Evolutionary conservation across 805 yeast genomes (phyloP).

Genomic region (Cyberlindnera meyerae): DNA sequence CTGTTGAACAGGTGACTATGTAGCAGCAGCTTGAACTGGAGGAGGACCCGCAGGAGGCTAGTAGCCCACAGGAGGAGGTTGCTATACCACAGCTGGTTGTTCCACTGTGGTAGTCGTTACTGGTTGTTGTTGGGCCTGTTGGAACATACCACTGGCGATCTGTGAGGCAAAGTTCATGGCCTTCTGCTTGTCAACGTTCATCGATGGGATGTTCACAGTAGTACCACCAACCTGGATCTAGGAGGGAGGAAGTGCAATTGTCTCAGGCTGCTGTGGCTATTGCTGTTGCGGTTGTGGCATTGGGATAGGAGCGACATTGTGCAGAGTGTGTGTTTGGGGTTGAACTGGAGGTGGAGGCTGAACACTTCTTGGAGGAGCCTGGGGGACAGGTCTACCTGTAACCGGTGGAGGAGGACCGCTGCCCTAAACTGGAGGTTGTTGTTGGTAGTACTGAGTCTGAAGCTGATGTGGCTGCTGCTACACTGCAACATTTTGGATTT

Average conservation of each 20-base stretch:
- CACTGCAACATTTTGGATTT: background rate
- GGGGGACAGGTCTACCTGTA: background rate
- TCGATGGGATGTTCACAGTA: conserved; percentile 12
- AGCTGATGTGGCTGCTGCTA: no score
- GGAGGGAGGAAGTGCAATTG: conserved; percentile 12
- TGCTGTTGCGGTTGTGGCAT: conserved; percentile 5
- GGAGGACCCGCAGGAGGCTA: no score
- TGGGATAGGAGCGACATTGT: no score
- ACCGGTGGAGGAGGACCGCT: background rate
- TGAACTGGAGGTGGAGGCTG: background rate
- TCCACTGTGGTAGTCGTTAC: no score
- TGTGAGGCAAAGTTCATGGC: conserved; percentile 14
- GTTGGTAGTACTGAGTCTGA: background rate
- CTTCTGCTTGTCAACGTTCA: conserved; percentile 14
- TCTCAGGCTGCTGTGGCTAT: conserved; percentile 5
- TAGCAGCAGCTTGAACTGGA: no score
- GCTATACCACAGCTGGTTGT: no score
- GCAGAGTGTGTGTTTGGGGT: no score
- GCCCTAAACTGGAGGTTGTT: background rate
- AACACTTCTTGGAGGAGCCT: background rate
- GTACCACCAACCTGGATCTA: conserved; percentile 11
- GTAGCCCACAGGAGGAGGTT: no score
- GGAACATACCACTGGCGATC: conserved; percentile 8
- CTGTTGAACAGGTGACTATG: background rate
- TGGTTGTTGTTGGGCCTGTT: conserved; percentile 1